These are phyloP conservation scores for Cyberlindnera veronae DNA, from an alignment of 805 yeast species.

Conservation along the genomic window DNA sequence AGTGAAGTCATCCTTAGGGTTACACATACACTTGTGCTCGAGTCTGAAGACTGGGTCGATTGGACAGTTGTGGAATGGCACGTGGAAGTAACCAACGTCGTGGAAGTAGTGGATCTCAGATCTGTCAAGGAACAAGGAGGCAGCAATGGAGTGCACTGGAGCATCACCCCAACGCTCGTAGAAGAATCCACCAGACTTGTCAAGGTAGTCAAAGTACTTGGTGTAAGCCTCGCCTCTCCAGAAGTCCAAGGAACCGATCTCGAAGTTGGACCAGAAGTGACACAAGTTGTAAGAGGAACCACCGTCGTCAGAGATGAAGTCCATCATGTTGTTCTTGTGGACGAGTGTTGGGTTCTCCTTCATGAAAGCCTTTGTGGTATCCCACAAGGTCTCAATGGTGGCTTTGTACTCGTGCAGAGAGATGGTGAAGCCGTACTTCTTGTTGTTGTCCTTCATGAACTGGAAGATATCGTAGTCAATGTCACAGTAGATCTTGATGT, in stretches of 20 bases:
- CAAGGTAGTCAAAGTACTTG: slow-evolving; percentile 60
- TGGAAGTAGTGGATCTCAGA: slow-evolving; percentile 66
- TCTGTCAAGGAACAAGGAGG: slow-evolving; percentile 54
- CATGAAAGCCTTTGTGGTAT: slow-evolving; percentile 47
- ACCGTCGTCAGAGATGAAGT: slow-evolving; percentile 59
- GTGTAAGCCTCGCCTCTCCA: slow-evolving; percentile 62
- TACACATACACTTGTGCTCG: slow-evolving; percentile 70
- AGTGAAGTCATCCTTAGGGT: slow-evolving; percentile 71
- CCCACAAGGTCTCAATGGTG: slow-evolving; percentile 68
- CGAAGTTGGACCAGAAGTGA: slow-evolving; percentile 83
- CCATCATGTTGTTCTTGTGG: slow-evolving; percentile 50
- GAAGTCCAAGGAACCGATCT: slow-evolving; percentile 67
- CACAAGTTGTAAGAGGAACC: slow-evolving; percentile 72
- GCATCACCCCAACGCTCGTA: slow-evolving; percentile 96
- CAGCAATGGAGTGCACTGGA: slow-evolving; percentile 79
- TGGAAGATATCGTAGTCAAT: slow-evolving; percentile 63
- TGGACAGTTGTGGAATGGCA: slow-evolving; percentile 80
- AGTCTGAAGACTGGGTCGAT: slow-evolving; percentile 57
- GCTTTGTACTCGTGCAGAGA: slow-evolving; percentile 61
- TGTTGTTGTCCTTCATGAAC: slow-evolving; percentile 51
- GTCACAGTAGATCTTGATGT: slow-evolving; percentile 58
- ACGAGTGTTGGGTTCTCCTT: slow-evolving; percentile 38
- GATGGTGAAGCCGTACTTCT: slow-evolving; percentile 66
- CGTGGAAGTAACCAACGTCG: slow-evolving; percentile 74
- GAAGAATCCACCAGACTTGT: slow-evolving; percentile 72